phyloP scores from a whole-genome alignment of 1,284 basidiomycete genomes.

The Puccinia hordei region DNA sequence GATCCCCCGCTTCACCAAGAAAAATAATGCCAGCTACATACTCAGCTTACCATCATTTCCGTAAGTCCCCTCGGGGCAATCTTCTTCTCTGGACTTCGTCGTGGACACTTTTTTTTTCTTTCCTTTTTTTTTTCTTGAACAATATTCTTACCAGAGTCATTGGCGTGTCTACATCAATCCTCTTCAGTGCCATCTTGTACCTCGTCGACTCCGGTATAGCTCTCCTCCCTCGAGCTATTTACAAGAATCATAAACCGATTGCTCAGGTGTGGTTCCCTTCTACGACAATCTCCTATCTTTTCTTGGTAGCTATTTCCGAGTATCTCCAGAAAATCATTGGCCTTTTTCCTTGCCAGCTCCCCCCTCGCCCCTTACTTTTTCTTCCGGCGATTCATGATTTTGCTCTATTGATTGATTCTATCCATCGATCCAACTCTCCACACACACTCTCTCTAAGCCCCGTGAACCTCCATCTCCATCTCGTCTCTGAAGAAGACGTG shows the following conservation, averaged over 20 bases:
- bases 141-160: conserved; percentile 3
- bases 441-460: conserved; percentile 14
- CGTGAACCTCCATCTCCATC: background rate
- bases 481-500: conserved; percentile 10
- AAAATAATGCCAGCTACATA: conserved; percentile 29
- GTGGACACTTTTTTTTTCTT: no score
- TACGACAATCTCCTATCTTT: conserved; percentile 40
- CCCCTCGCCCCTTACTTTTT: conserved; percentile 3
- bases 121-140: conserved; percentile 13
- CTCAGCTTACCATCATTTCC: conserved; percentile 32
- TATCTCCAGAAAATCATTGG: conserved; percentile 21
- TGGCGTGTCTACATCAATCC: conserved; percentile 24
- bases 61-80: conserved; percentile 48
- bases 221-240: conserved; percentile 24
- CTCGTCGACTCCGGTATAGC: conserved; percentile 11
- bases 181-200: conserved; percentile 5
- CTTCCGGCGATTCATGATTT: conserved; percentile 45
- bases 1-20: conserved; percentile 38
- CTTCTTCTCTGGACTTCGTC: conserved; percentile 26
- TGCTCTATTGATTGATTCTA: conserved; percentile 38
- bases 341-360: conserved; percentile 14
- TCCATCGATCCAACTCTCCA: conserved; percentile 20
- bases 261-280: conserved; percentile 10
- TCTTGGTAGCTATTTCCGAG: conserved; percentile 26
- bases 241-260: conserved; percentile 42